Conservation (phyloP, 2,329 filamentous ascomycete species). For the Elsinoe batatas region DNA sequence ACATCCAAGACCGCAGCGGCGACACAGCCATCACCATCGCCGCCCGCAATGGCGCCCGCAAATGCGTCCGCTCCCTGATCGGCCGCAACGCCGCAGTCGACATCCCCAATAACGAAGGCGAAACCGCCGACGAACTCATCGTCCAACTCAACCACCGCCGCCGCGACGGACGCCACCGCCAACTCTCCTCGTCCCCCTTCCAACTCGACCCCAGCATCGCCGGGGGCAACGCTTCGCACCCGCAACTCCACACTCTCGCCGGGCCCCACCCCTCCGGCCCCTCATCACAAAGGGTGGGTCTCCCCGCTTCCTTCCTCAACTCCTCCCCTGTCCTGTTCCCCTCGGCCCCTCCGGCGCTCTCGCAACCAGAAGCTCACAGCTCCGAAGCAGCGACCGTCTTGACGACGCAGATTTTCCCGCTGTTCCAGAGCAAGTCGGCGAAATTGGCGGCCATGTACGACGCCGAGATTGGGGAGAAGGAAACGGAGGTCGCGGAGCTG, state of each 20-base stretch:
- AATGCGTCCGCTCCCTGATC: conserved; percentile 56
- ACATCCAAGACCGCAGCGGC: conserved; percentile 73
- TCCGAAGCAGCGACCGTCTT: conserved; percentile 46
- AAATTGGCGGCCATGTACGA: conserved; percentile 50
- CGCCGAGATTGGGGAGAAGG: conserved; percentile 64
- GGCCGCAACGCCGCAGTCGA: conserved; percentile 74
- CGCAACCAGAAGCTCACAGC: conserved; percentile 17
- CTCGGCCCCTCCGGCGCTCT: background rate
- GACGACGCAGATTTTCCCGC: conserved; percentile 51
- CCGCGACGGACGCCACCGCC: conserved; percentile 42
- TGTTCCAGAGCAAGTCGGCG: conserved; percentile 40
- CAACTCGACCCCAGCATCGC: conserved; percentile 21
- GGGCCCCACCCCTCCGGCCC: background rate
- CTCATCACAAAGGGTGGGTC: conserved; percentile 7
- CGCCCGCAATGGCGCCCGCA: conserved; percentile 76
- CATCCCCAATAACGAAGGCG: conserved; percentile 69
- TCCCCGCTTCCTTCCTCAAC: conserved; percentile 7
- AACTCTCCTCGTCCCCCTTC: conserved; percentile 63
- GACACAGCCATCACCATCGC: conserved; percentile 87
- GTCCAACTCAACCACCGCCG: conserved; percentile 59
- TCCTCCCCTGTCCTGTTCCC: conserved; percentile 10
- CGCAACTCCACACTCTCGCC: conserved; percentile 1
- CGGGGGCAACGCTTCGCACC: conserved; percentile 4
- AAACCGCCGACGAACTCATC: conserved; percentile 78
- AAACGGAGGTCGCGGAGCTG: conserved; percentile 40